Conservation (phyloP, 208 protist species). For the Trypanosoma rangeli region DNA sequence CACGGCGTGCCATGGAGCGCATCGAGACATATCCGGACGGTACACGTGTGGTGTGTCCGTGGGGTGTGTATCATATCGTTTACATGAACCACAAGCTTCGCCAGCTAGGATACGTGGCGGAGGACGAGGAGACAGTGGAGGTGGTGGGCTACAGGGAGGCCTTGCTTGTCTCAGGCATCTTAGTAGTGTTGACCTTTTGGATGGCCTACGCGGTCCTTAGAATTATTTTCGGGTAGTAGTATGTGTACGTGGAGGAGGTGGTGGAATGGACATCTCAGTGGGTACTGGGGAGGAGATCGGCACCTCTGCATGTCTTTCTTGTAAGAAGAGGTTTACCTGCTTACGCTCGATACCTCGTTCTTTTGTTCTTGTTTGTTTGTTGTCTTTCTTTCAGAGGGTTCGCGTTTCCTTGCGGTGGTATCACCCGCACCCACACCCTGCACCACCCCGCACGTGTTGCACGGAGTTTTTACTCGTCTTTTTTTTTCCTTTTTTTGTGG, state of each 20-base stretch:
- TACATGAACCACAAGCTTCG: constrained; percentile 80
- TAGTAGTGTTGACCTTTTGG: constrained; percentile 35
- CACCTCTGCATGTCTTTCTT: no score
- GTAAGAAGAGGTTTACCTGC: no score
- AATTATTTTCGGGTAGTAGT: constrained; percentile 36
- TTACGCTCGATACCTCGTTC: no score
- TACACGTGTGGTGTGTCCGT: constrained; percentile 61
- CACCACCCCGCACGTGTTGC: not conserved
- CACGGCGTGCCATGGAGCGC: constrained; percentile 70
- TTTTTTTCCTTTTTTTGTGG: constrained; percentile 13
- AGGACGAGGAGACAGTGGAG: constrained; percentile 57
- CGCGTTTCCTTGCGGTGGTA: not conserved
- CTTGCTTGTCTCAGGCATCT: constrained; percentile 33
- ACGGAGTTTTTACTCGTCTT: constrained; percentile 14
- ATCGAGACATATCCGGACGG: constrained; percentile 73
- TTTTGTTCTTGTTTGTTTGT: no score
- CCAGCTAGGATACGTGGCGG: constrained; percentile 56
- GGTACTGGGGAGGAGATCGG: not conserved
- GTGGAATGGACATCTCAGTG: not conserved
- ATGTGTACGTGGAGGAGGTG: not conserved
- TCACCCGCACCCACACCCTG: not conserved
- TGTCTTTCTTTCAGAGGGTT: no score
- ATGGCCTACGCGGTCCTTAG: constrained; percentile 37
- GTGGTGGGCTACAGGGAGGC: constrained; percentile 65
- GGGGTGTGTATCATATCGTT: constrained; percentile 84